Evolutionary conservation across 805 yeast genomes (phyloP).

Genomic region (Peterozyma toletana): DNA sequence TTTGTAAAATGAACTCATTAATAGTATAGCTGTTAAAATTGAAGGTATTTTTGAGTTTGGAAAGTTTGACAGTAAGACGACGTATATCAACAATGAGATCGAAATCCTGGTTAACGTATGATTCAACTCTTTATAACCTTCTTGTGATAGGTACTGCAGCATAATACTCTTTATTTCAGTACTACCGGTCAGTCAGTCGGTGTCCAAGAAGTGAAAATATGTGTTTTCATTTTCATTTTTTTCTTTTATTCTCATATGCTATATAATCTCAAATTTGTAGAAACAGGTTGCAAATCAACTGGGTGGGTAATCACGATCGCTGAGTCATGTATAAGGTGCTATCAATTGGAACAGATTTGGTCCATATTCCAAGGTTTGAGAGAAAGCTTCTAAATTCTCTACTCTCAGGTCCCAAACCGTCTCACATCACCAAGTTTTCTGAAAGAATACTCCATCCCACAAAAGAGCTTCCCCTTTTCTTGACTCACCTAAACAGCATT

Average conservation of each 20-base stretch:
- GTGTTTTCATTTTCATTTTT: no score
- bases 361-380: constrained; percentile 37
- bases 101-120: constrained; percentile 18
- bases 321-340: constrained; percentile 16
- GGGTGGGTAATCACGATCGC: no score
- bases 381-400: constrained; percentile 29
- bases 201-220: no score
- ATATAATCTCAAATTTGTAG: no score
- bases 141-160: not conserved
- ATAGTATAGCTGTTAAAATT: constrained; percentile 16
- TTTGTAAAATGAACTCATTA: constrained; percentile 21
- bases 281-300: no score
- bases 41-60: constrained; percentile 18
- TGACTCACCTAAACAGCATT: constrained; percentile 3
- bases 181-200: no score
- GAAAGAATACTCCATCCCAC: constrained; percentile 42
- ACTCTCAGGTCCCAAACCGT: constrained; percentile 18
- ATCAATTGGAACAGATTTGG: constrained; percentile 55
- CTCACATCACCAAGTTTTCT: constrained; percentile 28
- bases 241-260: no score
- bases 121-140: constrained; percentile 5
- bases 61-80: constrained; percentile 14
- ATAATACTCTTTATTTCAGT: no score
- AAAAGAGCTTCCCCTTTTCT: constrained; percentile 30
- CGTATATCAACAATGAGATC: constrained; percentile 19